Percentiles rank a stretch among this genome's conserved stretches.
Evolutionary conservation across 1,139 yeast genomes (phyloP).

Genomic region (Petasospora fabianii): DNA sequence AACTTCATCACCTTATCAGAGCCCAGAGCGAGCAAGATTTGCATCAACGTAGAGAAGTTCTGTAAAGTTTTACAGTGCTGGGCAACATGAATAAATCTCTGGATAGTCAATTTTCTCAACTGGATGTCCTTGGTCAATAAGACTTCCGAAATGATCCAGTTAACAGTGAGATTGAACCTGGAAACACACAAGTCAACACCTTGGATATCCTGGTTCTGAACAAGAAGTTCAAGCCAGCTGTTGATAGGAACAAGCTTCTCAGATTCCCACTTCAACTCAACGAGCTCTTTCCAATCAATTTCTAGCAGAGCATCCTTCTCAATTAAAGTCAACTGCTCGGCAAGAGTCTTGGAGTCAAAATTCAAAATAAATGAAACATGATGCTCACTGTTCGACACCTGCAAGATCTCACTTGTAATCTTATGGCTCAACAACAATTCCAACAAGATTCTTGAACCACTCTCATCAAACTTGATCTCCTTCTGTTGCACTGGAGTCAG

Average conservation of each 20-base stretch:
- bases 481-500: conserved; percentile 26
- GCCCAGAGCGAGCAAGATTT: conserved; percentile 78
- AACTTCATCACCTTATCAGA: conserved; percentile 61
- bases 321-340: conserved; percentile 79
- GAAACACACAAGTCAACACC: conserved; percentile 86
- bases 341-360: conserved; percentile 60
- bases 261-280: conserved; percentile 69
- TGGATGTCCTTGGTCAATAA: conserved; percentile 57
- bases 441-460: conserved; percentile 24
- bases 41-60: conserved; percentile 85
- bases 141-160: conserved; percentile 91
- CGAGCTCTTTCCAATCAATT: conserved; percentile 87
- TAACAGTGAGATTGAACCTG: conserved; percentile 82
- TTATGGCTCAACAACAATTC: conserved; percentile 24
- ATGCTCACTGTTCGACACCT: conserved; percentile 26
- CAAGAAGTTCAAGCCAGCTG: conserved; percentile 80
- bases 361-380: conserved; percentile 83
- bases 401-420: conserved; percentile 20
- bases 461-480: conserved; percentile 19
- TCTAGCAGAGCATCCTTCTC: conserved; percentile 82
- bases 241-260: conserved; percentile 65
- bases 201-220: conserved; percentile 53
- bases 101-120: conserved; percentile 64
- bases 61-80: conserved; percentile 67
- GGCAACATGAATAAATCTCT: conserved; percentile 83